A percentile compares a stretch with the other conserved stretches of the same genome.
Evolutionary conservation across 345 rosid species (phyloP).

Genomic region (Hibiscus syriacus): DNA sequence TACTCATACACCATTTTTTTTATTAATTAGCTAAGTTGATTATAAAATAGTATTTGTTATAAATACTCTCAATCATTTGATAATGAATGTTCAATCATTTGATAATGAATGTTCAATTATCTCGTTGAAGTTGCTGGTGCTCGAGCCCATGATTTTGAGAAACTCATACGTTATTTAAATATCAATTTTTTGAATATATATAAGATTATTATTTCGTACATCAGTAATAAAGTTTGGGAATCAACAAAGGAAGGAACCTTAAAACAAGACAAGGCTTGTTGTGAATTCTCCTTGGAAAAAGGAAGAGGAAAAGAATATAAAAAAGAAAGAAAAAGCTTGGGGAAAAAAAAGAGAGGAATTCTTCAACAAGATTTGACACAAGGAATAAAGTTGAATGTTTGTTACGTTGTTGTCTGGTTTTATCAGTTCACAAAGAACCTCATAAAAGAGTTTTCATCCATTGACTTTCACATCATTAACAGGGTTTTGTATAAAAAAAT

Average conservation of each 20-base stretch:
- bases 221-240: no score
- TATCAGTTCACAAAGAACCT: not conserved
- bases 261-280: slow-evolving; percentile 1
- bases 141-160: no score
- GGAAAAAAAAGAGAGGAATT: no score
- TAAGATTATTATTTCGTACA: not conserved
- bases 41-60: no score
- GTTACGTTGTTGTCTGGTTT: slow-evolving; percentile 11
- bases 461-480: not conserved
- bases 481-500: not conserved
- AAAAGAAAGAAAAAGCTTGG: not conserved
- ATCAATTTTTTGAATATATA: no score
- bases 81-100: no score
- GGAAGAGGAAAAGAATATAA: not conserved
- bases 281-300: not conserved
- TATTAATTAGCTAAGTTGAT: no score
- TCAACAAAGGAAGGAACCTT: not conserved
- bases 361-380: slow-evolving; percentile 3
- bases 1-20: no score
- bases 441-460: not conserved
- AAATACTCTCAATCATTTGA: no score
- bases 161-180: not conserved
- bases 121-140: no score
- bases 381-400: slow-evolving; percentile 9
- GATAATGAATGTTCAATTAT: no score